A percentile compares a stretch with the other conserved stretches of the same genome.
phyloP scores from a whole-genome alignment of 768 basidiomycete species.

The Basidioascus undulatus region DNA sequence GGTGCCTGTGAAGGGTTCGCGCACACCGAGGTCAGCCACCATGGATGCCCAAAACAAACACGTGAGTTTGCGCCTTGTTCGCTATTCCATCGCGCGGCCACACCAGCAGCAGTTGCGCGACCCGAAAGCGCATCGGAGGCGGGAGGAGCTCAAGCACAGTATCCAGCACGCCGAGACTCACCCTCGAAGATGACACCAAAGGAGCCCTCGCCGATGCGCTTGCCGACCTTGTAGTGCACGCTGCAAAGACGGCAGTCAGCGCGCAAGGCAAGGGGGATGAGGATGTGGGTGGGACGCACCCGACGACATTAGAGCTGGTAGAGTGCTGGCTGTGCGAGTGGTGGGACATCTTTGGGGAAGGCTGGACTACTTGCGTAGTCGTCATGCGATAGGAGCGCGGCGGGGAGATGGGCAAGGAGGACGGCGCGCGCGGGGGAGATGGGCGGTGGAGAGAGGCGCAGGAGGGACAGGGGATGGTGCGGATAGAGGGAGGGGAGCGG shows the following conservation, averaged over 20 bases:
- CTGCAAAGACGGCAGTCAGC: slow-evolving; percentile 19
- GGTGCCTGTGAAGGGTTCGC: slow-evolving; percentile 43
- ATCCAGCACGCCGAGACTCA: slow-evolving; percentile 17
- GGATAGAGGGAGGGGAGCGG: too few species aligned
- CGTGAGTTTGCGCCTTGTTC: too few species aligned
- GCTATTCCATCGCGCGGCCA: too few species aligned
- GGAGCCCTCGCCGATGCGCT: slow-evolving; percentile 97
- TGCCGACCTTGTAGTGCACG: slow-evolving; percentile 89
- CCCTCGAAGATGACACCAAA: slow-evolving; percentile 99
- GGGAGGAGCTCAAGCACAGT: too few species aligned
- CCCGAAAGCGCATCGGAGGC: too few species aligned
- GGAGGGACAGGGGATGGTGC: neutral
- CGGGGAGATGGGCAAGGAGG: neutral
- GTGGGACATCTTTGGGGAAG: neutral
- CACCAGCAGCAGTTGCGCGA: too few species aligned
- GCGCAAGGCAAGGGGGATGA: neutral
- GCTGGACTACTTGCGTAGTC: too few species aligned
- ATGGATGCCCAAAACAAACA: too few species aligned
- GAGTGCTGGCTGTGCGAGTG: neutral
- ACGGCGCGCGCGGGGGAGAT: neutral
- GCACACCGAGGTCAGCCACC: too few species aligned
- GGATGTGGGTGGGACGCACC: neutral
- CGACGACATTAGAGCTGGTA: neutral
- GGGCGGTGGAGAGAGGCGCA: neutral
- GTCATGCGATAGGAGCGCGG: too few species aligned